Evolutionary conservation across 2,329 filamentous ascomycete species (phyloP).

Genomic region (Dendryphion nanum): DNA sequence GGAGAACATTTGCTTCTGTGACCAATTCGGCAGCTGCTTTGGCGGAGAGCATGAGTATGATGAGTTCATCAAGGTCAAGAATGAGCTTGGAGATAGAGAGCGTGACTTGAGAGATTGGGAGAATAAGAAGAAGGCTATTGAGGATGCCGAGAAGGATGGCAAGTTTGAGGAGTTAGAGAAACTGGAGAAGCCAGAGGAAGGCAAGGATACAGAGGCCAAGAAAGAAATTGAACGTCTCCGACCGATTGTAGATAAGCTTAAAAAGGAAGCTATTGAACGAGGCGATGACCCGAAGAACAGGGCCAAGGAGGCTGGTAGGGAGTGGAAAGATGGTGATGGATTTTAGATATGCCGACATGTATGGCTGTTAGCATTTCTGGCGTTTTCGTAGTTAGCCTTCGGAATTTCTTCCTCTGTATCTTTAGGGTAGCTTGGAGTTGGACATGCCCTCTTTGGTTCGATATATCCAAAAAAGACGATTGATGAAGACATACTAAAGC

Average conservation of each 20-base stretch:
- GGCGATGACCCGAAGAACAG: slow-evolving; percentile 53
- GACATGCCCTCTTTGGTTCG: no score
- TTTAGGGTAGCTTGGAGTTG: no score
- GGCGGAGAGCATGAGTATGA: slow-evolving; percentile 50
- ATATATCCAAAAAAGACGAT: no score
- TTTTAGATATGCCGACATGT: no score
- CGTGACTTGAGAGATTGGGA: slow-evolving; percentile 44
- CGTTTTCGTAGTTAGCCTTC: no score
- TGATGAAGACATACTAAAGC: no score
- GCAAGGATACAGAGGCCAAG: slow-evolving; percentile 44
- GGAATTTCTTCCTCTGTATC: no score
- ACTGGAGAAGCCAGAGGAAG: slow-evolving; percentile 40
- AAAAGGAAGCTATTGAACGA: slow-evolving; percentile 47
- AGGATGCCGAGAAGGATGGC: slow-evolving; percentile 34
- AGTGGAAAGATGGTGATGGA: slow-evolving; percentile 56
- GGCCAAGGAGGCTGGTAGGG: slow-evolving; percentile 53
- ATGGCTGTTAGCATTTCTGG: no score
- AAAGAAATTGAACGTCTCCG: slow-evolving; percentile 46
- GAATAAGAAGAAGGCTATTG: slow-evolving; percentile 38
- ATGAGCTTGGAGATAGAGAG: slow-evolving; percentile 41
- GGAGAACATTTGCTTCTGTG: slow-evolving; percentile 61
- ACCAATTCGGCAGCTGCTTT: slow-evolving; percentile 63
- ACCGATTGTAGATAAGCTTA: slow-evolving; percentile 42
- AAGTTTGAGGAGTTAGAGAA: slow-evolving; percentile 32
- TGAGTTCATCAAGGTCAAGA: slow-evolving; percentile 49